Base-by-base conservation (phyloP, 1,139 yeast genomes). In the Magnusiomyces sp. region DNA sequence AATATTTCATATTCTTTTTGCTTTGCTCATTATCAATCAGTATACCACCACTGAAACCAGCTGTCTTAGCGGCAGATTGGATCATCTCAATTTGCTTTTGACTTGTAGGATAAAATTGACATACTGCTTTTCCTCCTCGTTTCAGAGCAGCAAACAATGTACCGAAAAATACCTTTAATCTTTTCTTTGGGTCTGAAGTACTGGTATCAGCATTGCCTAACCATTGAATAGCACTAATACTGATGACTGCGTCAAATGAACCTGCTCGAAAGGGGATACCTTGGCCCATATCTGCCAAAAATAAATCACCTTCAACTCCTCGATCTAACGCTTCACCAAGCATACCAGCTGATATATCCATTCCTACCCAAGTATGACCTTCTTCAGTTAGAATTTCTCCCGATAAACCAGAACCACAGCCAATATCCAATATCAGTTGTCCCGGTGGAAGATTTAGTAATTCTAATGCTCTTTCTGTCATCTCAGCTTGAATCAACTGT, bases 191-290 rank as follows among this genome's bases (percentile, higher is more conserved):
- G 61, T 89, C 95, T 49, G 81, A 83, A 41, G 76, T 74, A 2
- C 88, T 68, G 2, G 88, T 76, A 65, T 92, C 98, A 2, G 98
- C 98, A 65, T 92, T 92, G 72, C 97, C 88, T 43, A 92, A 77
- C 99, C 99, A 92, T 67, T 92, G 99, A 51, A 92, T 88, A 3
- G 95, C 98, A 45, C 95, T 85, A 58, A 92, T 88, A 20, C 95
- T 84, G 43, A 92, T 86, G 2, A 96, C 98, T 1, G 97, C 97
- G 68, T 94, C 99, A 65, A 92, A 92, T 0, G 95, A 77, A 50
- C 98, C 99, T 1, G 98, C 89, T 61, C 98, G 75, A 62, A 92
- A 92, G 6, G 98, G 98, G 3, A 94, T 76, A 27, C 98, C 98
- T 53, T 76, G 75, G 40, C 99, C 99, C 75, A 92, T 85, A 71